Evolutionary conservation across 2,329 filamentous ascomycete species (phyloP), one percentile per base, ranked within the genome.

Genomic region (Stachybotrys elegans): DNA sequence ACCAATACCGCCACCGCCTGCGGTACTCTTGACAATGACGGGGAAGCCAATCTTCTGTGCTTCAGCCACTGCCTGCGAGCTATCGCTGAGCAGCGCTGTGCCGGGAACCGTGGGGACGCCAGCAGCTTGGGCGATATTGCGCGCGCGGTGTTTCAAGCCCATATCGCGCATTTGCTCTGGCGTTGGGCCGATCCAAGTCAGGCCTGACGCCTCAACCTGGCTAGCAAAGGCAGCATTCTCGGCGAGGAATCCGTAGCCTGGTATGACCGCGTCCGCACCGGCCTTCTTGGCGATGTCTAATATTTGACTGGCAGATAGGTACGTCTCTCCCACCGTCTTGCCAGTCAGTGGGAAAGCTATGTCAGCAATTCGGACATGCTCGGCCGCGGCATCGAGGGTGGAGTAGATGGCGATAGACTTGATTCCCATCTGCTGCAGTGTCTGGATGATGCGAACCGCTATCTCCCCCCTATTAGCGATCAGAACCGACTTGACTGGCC

Each of bases 401-500:
- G 85, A 86, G 60, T 87, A 88, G 40, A 88, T 72, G 1, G 84
- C 84, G 4, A 85, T 83, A 9, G 84, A 83, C 36, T 75, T 73
- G 52, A 88, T 81, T 21, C 83, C 82, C 57, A 85, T 77, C 48
- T 80, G 74, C 14, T 78, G 73, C 16, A 85, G 79, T 16, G 85
- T 88, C 38, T 75, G 71, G 49, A 83, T 79, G 31, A 89, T 84
- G 45, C 86, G 78, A 62, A 87, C 68, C 19, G 86, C 86, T 23
- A 60, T 60, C 27, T 72, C 65, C 0, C 79, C 86, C 51, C 86
- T 73, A 57, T 89, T 90, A 9, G 85, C 85, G 51, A 89, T 85
- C 1, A 89, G 70, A n/a, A 67, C 52, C 11, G 48, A 57, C 5
- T 53, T 57, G 13, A 65, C 54, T 4, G 25, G 4, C 13, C 21